Evolutionary conservation across 169 alveolate species (phyloP).

Genomic region (Babesia bovis): DNA sequence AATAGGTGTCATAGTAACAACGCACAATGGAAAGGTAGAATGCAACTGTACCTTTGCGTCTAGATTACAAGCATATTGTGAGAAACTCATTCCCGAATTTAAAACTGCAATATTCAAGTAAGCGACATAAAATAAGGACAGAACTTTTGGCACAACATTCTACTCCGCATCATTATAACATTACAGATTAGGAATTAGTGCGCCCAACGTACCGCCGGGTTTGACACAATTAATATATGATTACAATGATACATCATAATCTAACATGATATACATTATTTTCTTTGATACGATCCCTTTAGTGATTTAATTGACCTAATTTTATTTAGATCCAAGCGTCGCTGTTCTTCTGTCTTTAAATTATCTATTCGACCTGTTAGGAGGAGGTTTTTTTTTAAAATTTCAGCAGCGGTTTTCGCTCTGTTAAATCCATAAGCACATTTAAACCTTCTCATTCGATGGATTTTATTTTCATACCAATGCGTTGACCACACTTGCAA

Average conservation of each 20-base stretch:
- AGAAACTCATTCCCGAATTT: conserved; percentile 77
- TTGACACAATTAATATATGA: too few relatives aligned
- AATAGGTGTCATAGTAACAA: conserved; percentile 77
- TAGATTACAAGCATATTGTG: conserved; percentile 74
- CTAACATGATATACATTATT: too few relatives aligned
- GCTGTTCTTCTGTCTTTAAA: conserved; percentile 72
- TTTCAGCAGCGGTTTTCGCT: conserved; percentile 83
- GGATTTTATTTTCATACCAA: conserved; percentile 84
- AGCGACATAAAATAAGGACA: too few relatives aligned
- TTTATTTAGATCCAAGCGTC: conserved; percentile 68
- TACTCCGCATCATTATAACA: too few relatives aligned
- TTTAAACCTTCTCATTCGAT: conserved; percentile 79
- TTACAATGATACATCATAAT: too few relatives aligned
- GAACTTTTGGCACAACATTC: too few relatives aligned
- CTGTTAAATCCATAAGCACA: conserved; percentile 82
- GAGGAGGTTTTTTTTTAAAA: conserved; percentile 62
- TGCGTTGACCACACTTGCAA: conserved; percentile 82
- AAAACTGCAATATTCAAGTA: conserved; percentile 74
- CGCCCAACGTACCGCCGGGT: too few relatives aligned
- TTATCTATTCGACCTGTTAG: conserved; percentile 70
- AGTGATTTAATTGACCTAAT: conserved; percentile 60
- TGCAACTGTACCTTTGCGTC: conserved; percentile 80
- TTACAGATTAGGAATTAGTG: too few relatives aligned
- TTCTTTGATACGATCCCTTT: too few relatives aligned
- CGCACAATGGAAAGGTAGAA: conserved; percentile 77